Evolutionary conservation across 345 rosid genomes (phyloP), one percentile per base, ranked within the genome.

Genomic region (Salix caprea): DNA sequence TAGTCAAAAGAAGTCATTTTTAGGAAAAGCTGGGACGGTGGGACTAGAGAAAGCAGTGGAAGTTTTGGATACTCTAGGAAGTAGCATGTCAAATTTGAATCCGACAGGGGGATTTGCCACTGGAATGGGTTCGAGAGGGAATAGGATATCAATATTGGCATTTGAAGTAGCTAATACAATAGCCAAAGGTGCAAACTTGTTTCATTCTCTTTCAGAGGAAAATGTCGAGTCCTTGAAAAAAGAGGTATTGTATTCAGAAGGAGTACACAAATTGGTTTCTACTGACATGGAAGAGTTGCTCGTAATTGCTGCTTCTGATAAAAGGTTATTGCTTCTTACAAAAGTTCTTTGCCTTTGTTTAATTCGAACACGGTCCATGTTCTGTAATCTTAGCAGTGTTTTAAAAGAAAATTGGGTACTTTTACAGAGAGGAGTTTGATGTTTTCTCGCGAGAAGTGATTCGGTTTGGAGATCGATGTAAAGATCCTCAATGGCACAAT

Each of bases 101-200:
- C 71, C 90, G 9, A 65, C 85, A 23, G 81, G 82, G 68, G 92
- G 89, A 61, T 88, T 88, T 82, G 40, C 80, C 67, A 65, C 98
- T 28, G 94, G 92, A 32, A 48, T 82, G 64, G 77, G 85, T 68
- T 82, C 90, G 1, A 89, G 89, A 78, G 90, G 91, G 76, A 80
- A 82, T 69, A 88, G 76, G 72, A 85, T 93, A 70, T 72, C 82
- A 14, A 89, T 93, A 74, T 80, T 91, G 78, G 91, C 97, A 46
- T 96, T 93, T 75, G 98, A 96, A 90, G 97, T 96, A 7, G 98
- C 99, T 18, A 96, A 96, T 74, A 96, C 99, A 8, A 86, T 93
- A 79, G 79, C 90, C 30, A 96, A 92, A 87, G 98, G 92, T 39
- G 88, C 87, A 74, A 87, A 79, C 62, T 86, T 96, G 82, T 78